Base-by-base conservation (phyloP, 495 filamentous ascomycete species). In the Acidomyces sp. region DNA sequence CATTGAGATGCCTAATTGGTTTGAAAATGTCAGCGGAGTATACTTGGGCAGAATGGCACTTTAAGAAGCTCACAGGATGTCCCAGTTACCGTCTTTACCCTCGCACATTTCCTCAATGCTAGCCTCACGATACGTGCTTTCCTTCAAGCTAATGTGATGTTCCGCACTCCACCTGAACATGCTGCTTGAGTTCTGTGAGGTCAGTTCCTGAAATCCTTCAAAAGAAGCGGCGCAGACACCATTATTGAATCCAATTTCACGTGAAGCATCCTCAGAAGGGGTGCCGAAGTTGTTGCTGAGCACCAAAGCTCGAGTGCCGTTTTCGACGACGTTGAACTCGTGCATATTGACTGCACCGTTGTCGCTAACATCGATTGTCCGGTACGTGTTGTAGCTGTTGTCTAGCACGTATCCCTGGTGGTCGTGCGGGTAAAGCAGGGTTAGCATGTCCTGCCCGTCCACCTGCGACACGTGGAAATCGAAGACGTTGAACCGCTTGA, bases 1-100 rank as follows among this genome's bases (percentile, higher is more conserved):
- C 36, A 24, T 55, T 55, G 13, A 52, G 21, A 25, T 55, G 52
- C 3, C 43, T 46, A 21, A 15, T 12, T 12, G 13, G 25, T 12
- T 16, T 32, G 11, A 19, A 19, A 27, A 13, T 37, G 41, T 11
- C 33, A 28, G 31, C 6, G 5, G 24, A 44, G 18, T 6, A 36
- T 24, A 22, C 26, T 21, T 24, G 7, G 22, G 6, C 12, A 11
- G 4, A 24, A 30, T n/a, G n/a, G n/a, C n/a, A n/a, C n/a, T n/a
- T n/a, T n/a, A n/a, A n/a, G n/a, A n/a, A n/a, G n/a, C 41, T 32
- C 26, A 46, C 37, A 46, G 24, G 21, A 33, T 40, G 30, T 46
- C 44, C 44, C 44, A 46, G 15, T 22, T 13, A 3, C 11, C 12
- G 19, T 16, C n/a, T n/a, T n/a, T n/a, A n/a, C n/a, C n/a, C n/a